These are phyloP conservation scores for Trichoderma atroviride DNA, from an alignment of 2,329 filamentous ascomycete species.

Conservation along the genomic window DNA sequence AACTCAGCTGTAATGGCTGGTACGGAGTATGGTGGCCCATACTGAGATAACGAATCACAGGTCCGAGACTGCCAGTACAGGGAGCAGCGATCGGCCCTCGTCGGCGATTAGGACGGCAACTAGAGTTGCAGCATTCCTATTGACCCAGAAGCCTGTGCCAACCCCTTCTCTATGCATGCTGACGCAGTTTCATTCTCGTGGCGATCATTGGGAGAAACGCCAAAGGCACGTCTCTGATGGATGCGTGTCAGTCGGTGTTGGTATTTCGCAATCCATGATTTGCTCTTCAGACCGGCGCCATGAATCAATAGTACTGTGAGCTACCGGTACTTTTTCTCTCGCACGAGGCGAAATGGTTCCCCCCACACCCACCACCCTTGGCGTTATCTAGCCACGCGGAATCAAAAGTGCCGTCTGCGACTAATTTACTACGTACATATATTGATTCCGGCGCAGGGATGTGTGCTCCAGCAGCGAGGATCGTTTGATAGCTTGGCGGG, in stretches of 20 bases:
- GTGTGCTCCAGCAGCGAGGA: neutral
- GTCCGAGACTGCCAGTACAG: neutral
- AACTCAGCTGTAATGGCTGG: neutral
- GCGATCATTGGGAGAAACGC: neutral
- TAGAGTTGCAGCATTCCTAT: neutral
- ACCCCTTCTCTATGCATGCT: neutral
- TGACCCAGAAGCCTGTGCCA: neutral
- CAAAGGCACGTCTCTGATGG: neutral
- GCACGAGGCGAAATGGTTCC: neutral
- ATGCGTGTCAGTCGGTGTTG: neutral
- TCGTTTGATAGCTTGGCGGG: neutral
- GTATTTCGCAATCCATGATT: neutral
- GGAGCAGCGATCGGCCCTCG: neutral
- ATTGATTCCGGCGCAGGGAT: neutral
- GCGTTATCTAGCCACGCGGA: neutral
- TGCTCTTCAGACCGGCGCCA: neutral
- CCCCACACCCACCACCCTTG: neutral
- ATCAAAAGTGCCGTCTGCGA: neutral
- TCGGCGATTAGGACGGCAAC: neutral
- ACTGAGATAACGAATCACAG: neutral
- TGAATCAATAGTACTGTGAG: neutral
- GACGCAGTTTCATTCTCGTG: neutral
- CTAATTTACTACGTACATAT: too few relatives aligned
- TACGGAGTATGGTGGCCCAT: neutral
- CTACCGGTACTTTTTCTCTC: neutral